Percentiles rank a stretch among this genome's conserved stretches.
Evolutionary conservation across 805 yeast species (phyloP).

Genomic region (Clavispora phyllophila): DNA sequence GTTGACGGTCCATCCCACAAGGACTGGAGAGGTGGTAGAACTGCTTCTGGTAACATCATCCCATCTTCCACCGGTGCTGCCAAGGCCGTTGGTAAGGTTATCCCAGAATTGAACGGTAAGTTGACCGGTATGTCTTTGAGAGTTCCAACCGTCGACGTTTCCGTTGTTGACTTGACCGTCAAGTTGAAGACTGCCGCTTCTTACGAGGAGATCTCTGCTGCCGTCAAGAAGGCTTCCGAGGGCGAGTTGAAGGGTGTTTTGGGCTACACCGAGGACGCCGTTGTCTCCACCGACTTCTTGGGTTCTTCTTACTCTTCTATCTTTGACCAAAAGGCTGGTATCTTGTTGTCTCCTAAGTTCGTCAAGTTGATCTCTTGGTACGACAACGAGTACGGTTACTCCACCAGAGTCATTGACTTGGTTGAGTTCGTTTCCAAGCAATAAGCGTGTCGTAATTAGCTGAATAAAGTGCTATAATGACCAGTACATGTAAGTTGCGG

Average conservation of each 20-base stretch:
- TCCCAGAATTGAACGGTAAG: constrained; percentile 33
- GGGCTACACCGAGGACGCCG: constrained; percentile 33
- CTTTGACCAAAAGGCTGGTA: constrained; percentile 33
- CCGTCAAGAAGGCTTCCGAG: constrained; percentile 27
- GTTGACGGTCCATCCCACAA: constrained; percentile 36
- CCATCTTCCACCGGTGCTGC: constrained; percentile 37
- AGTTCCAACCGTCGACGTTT: constrained; percentile 33
- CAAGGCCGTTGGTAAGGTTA: constrained; percentile 34
- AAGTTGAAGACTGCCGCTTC: constrained; percentile 27
- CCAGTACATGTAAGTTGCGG: background rate
- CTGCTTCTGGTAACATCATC: constrained; percentile 33
- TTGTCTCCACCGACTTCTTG: constrained; percentile 31
- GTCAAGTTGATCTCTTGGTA: constrained; percentile 34
- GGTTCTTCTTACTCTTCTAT: constrained; percentile 26
- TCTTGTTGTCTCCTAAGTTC: constrained; percentile 31
- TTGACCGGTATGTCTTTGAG: constrained; percentile 34
- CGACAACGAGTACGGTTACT: constrained; percentile 34
- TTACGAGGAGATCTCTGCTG: constrained; percentile 30
- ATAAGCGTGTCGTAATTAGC: background rate
- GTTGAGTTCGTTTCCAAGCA: constrained; percentile 24
- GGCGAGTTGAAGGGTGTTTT: constrained; percentile 31
- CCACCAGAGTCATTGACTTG: constrained; percentile 34
- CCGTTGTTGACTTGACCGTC: constrained; percentile 33
- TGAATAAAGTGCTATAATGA: background rate
- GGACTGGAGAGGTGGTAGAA: constrained; percentile 38